Percentiles rank a stretch among this genome's conserved stretches.
phyloP scores from a whole-genome alignment of 768 basidiomycete genomes.

The Boletus patriciae region DNA sequence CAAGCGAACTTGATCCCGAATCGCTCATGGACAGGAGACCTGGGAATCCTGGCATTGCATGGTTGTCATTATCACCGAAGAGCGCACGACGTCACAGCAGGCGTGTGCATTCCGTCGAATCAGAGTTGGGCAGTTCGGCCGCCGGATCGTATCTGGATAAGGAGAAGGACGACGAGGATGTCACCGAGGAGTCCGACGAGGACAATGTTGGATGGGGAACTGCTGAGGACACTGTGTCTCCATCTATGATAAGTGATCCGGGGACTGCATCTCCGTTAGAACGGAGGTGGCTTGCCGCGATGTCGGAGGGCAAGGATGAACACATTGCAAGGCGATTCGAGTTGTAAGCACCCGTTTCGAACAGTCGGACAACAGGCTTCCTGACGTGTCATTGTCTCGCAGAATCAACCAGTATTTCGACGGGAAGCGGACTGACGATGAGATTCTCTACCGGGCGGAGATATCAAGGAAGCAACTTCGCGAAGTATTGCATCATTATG shows the following conservation, averaged over 20 bases:
- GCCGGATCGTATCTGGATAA: conserved; percentile 31
- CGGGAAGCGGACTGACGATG: conserved; percentile 87
- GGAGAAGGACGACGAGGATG: conserved; percentile 32
- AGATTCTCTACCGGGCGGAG: conserved; percentile 87
- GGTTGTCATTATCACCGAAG: conserved; percentile 58
- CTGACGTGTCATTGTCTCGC: conserved; percentile 4
- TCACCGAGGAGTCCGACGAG: conserved; percentile 46
- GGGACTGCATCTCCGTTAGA: conserved; percentile 77
- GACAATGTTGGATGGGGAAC: conserved; percentile 51
- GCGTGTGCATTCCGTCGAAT: conserved; percentile 48
- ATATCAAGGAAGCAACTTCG: conserved; percentile 83
- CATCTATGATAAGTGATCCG: conserved; percentile 80
- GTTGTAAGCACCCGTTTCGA: conserved; percentile 48
- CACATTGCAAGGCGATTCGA: conserved; percentile 72
- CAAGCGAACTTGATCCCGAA: conserved; percentile 21
- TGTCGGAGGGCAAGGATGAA: conserved; percentile 80
- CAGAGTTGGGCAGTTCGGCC: conserved; percentile 42
- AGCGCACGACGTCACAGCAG: conserved; percentile 47
- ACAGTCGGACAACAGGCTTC: not conserved
- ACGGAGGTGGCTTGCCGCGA: conserved; percentile 84
- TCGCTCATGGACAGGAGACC: conserved; percentile 16
- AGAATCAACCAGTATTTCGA: conserved; percentile 95
- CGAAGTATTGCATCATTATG: conserved; percentile 80
- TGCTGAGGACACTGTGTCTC: conserved; percentile 45
- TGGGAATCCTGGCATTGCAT: conserved; percentile 34